Evolutionary conservation across 2,329 filamentous ascomycete species (phyloP), one percentile per base, ranked within the genome.

Genomic region (Hymenoscyphus scutula): DNA sequence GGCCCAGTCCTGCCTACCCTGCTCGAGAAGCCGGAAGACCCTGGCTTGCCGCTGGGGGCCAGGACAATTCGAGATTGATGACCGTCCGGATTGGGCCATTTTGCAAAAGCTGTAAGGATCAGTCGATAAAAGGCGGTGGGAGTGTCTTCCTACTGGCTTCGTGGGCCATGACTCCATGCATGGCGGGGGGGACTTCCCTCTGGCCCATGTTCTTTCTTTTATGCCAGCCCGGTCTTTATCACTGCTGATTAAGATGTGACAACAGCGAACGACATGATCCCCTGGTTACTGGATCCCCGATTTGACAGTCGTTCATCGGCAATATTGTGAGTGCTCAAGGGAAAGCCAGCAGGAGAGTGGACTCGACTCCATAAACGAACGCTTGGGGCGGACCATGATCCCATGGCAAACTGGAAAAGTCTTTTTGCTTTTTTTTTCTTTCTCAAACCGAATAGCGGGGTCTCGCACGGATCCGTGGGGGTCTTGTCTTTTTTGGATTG

Each of bases 181-280:
- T 48, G n/a, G 41, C 41, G 41, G 41, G 41, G 41, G 41, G 56
- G n/a, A n/a, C 54, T 30, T 51, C 23, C 48, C 48, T 27, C 38
- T 62, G 53, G 53, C 58, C 56, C 54, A 64, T 63, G 41, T 60
- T 59, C 32, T n/a, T n/a, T n/a, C n/a, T n/a, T n/a, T n/a, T n/a
- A 55, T 38, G 53, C 57, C 41, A 48, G 41, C 41, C 51, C 51
- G 19, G 58, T 38, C 41, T 37, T 34, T 59, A 53, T 53, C 45
- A 45, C 53, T 63, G 67, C 64, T 70, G 65, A 70, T 67, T 71
- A 68, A 71, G 62, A 54, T 54, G 56, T 69, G 60, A 70, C 59
- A 48, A 37, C 59, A 53, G 53, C 23, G 32, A 30, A 29, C 27
- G 51, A 38, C 38, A 55, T 58, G 56, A 60, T 53, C 61, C 58